Evolutionary conservation across 768 basidiomycete species (phyloP).

Genomic region (Tylopilus felleus): DNA sequence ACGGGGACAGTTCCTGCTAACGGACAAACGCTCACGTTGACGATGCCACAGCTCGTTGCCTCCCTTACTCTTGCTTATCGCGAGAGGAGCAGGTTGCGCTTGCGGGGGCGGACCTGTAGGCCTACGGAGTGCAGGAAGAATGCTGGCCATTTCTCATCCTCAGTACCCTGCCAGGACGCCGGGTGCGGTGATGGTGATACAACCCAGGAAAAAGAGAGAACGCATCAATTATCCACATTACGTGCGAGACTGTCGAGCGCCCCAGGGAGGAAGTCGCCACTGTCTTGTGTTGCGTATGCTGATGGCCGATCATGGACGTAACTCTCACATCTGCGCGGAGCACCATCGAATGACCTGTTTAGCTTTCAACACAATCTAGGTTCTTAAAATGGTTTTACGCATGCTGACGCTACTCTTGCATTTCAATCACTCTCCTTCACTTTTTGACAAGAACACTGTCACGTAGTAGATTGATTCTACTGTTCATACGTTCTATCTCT

Average conservation of each 20-base stretch:
- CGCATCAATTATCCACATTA: neutral
- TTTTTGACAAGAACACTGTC: slow-evolving; percentile 5
- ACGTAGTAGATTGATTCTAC: slow-evolving; percentile 30
- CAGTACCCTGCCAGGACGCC: slow-evolving; percentile 1
- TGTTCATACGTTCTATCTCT: slow-evolving; percentile 10
- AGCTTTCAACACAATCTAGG: neutral
- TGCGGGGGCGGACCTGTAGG: slow-evolving; percentile 17
- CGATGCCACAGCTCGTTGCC: slow-evolving; percentile 33
- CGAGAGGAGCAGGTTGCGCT: slow-evolving; percentile 19
- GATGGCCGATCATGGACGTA: slow-evolving; percentile 18
- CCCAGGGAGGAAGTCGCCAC: slow-evolving; percentile 24
- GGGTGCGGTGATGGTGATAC: neutral
- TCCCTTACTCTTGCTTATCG: slow-evolving; percentile 26
- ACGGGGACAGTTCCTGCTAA: slow-evolving; percentile 7
- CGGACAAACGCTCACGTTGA: slow-evolving; percentile 18
- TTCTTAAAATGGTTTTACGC: neutral
- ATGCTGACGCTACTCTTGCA: neutral
- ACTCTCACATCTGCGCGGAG: neutral
- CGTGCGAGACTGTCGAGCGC: slow-evolving; percentile 12
- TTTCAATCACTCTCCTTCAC: slow-evolving; percentile 10
- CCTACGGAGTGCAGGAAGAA: slow-evolving; percentile 4
- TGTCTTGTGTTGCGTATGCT: slow-evolving; percentile 19
- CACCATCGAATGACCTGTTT: neutral
- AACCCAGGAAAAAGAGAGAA: slow-evolving; percentile 4
- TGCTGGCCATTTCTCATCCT: slow-evolving; percentile 9